phyloP scores from a whole-genome alignment of 768 basidiomycete genomes.

The Lentinula guzmanii region DNA sequence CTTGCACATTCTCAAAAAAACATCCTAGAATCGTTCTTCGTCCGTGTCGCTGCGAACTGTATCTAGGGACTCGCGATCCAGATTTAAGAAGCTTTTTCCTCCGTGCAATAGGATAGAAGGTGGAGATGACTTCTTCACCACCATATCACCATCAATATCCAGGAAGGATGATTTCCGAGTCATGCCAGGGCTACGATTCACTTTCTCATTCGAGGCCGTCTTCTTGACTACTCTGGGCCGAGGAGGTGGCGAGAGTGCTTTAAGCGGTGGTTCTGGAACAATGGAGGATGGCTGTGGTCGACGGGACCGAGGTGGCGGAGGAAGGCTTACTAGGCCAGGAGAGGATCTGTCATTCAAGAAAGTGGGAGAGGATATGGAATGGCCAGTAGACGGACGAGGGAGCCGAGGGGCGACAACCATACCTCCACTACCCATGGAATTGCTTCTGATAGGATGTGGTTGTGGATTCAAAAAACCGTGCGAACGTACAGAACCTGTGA shows the following conservation, averaged over 20 bases:
- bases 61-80: conserved; percentile 48
- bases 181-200: conserved; percentile 44
- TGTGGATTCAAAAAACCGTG: background rate
- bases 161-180: conserved; percentile 69
- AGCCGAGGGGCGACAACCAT: conserved; percentile 13
- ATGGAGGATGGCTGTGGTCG: background rate
- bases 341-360: background rate
- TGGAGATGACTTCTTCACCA: conserved; percentile 15
- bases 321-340: conserved; percentile 4
- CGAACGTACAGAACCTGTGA: background rate
- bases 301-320: conserved; percentile 9
- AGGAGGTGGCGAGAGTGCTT: conserved; percentile 2
- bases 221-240: background rate
- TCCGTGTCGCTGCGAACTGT: conserved; percentile 27
- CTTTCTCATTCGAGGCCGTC: conserved; percentile 30
- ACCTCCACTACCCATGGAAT: conserved; percentile 23
- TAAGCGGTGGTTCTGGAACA: background rate
- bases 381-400: conserved; percentile 6
- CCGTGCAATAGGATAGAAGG: background rate
- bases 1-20: background rate
- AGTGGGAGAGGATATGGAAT: background rate
- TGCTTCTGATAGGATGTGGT: conserved; percentile 1
- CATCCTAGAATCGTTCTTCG: conserved; percentile 3
- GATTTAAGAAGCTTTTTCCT: conserved; percentile 42
- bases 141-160: conserved; percentile 53